Evolutionary conservation across 208 protist genomes (phyloP).

Genomic region (Phytomonas sp.): DNA sequence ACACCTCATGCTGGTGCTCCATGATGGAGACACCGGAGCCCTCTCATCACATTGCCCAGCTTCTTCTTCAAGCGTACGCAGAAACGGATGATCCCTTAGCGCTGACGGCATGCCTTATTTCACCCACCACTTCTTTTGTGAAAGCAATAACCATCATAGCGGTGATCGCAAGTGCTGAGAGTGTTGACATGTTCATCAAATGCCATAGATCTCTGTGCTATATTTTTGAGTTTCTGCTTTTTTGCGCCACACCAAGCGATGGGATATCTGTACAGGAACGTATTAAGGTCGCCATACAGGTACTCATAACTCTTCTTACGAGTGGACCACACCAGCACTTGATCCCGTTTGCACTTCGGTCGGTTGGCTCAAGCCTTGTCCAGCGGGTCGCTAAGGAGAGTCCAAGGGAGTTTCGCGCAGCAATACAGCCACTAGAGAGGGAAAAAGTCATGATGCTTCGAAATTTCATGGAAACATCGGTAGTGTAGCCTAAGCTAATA

Average conservation of each 20-base stretch:
- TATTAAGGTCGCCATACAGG: conserved; percentile 10
- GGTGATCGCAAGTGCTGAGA: background rate
- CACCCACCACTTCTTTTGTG: background rate
- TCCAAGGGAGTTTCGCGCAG: conserved; percentile 25
- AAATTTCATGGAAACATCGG: conserved; percentile 51
- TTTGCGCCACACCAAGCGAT: background rate
- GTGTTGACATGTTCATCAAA: conserved; percentile 16
- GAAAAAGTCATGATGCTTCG: conserved; percentile 36
- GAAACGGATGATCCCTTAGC: background rate
- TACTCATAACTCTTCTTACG: conserved; percentile 11
- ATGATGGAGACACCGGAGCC: background rate
- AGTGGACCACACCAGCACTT: background rate
- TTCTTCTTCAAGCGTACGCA: background rate
- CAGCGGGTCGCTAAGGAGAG: conserved; percentile 24
- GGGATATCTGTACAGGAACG: conserved; percentile 4
- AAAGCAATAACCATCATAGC: background rate
- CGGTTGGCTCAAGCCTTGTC: conserved; percentile 29
- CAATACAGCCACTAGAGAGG: conserved; percentile 35
- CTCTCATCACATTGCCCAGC: background rate
- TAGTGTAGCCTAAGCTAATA: background rate
- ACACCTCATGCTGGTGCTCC: background rate
- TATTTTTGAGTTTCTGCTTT: conserved; percentile 13
- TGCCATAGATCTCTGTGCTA: conserved; percentile 14
- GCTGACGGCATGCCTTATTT: background rate
- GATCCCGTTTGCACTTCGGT: conserved; percentile 13